Conservation (phyloP, 2,329 filamentous ascomycete species). For the Xylaria hypoxylon region DNA sequence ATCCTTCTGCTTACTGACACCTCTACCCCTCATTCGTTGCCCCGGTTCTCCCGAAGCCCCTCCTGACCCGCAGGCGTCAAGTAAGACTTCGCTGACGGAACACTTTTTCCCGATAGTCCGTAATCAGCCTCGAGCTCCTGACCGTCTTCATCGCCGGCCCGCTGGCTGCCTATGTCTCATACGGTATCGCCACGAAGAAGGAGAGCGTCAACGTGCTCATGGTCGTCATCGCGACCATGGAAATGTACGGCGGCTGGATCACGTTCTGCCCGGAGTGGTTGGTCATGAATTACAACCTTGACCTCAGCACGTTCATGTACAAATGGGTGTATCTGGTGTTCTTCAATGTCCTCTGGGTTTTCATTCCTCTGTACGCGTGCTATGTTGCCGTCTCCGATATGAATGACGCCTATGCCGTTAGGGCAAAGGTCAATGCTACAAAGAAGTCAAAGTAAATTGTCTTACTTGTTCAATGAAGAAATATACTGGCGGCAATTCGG, state of each 20-base stretch:
- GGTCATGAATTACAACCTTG: conserved; percentile 69
- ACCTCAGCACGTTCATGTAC: conserved; percentile 75
- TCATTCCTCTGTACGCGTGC: conserved; percentile 70
- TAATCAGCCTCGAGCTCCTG: conserved; percentile 73
- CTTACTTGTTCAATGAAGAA: not conserved
- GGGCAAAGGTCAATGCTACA: conserved; percentile 47
- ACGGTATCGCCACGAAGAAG: conserved; percentile 67
- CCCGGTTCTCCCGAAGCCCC: conserved; percentile 11
- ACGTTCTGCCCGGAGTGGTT: conserved; percentile 79
- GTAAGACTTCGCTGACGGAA: conserved; percentile 5
- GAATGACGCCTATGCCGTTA: conserved; percentile 62
- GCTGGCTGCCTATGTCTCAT: conserved; percentile 69
- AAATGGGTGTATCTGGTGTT: conserved; percentile 75
- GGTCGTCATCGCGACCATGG: conserved; percentile 72
- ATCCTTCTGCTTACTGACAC: conserved; percentile 14
- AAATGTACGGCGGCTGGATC: conserved; percentile 77
- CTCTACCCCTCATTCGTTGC: conserved; percentile 13
- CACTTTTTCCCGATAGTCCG: conserved; percentile 54
- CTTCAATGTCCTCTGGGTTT: conserved; percentile 77
- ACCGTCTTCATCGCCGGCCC: conserved; percentile 73
- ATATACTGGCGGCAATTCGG: not conserved
- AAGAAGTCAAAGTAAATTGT: conserved; percentile 31
- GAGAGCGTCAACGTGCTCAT: conserved; percentile 70
- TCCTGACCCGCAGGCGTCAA: not conserved
- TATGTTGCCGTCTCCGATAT: conserved; percentile 68